These are phyloP conservation scores for Hymenoscyphus albidus DNA, from an alignment of 2,329 filamentous ascomycete genomes.

Conservation along the genomic window DNA sequence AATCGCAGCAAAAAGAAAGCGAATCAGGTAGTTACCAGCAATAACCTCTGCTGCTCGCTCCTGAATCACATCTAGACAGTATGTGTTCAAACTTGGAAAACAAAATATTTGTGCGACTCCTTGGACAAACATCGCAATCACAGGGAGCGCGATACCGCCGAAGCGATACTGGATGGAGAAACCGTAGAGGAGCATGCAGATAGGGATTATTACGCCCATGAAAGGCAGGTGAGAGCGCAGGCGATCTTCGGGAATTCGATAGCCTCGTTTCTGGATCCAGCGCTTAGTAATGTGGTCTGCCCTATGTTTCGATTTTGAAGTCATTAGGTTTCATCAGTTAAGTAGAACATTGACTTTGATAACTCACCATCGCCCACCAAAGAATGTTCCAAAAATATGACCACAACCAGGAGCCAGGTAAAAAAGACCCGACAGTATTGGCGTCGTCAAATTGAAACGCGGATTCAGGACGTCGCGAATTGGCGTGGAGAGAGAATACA, in stretches of 20 bases:
- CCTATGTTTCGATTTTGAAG: too few relatives aligned
- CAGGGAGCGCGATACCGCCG: slow-evolving; percentile 56
- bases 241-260: slow-evolving; percentile 65
- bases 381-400: slow-evolving; percentile 64
- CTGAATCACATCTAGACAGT: slow-evolving; percentile 68
- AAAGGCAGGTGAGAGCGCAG: slow-evolving; percentile 56
- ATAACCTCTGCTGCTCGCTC: slow-evolving; percentile 66
- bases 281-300: slow-evolving; percentile 63
- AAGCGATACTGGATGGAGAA: slow-evolving; percentile 51
- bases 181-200: slow-evolving; percentile 64
- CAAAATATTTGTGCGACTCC: slow-evolving; percentile 72
- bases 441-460: too few relatives aligned
- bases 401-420: slow-evolving; percentile 70
- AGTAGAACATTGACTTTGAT: too few relatives aligned
- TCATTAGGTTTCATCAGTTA: too few relatives aligned
- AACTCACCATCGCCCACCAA: slow-evolving; percentile 58
- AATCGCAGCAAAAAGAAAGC: slow-evolving; percentile 70
- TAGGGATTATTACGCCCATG: slow-evolving; percentile 54
- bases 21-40: slow-evolving; percentile 74
- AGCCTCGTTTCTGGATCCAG: slow-evolving; percentile 58
- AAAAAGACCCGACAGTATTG: slow-evolving; percentile 45
- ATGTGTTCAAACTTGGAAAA: slow-evolving; percentile 72
- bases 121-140: slow-evolving; percentile 70
- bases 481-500: too few relatives aligned
- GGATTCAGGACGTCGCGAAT: too few relatives aligned